Conservation (phyloP, 176 grass and related monocot genomes). For the Eragrostis nindensis region DNA sequence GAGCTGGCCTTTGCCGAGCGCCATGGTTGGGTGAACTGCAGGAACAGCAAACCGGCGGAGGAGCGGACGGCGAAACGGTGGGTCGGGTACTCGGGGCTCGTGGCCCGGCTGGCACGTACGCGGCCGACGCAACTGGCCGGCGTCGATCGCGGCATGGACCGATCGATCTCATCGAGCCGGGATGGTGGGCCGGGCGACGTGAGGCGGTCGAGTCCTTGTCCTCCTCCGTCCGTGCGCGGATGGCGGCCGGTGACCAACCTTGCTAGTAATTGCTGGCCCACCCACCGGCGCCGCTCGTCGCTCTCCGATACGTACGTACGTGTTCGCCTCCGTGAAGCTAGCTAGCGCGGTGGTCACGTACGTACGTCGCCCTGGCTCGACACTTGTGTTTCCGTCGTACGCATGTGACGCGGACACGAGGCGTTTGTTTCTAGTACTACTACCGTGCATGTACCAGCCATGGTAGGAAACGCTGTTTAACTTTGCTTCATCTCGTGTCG, state of each 20-base stretch:
- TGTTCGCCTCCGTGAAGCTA: neutral
- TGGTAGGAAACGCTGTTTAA: neutral
- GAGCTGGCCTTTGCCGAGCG: neutral
- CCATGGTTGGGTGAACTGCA: no score
- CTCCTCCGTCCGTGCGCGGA: neutral
- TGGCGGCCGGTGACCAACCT: neutral
- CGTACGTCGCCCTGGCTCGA: neutral
- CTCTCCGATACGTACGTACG: slow-evolving; percentile 13
- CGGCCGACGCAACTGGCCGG: neutral
- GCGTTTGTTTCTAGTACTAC: neutral
- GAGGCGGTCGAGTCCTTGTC: neutral
- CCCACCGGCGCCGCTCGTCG: neutral
- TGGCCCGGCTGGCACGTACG: neutral
- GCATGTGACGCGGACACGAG: neutral
- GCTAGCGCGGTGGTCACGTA: neutral
- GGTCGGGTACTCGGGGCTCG: neutral
- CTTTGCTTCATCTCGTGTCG: no score
- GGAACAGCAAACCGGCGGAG: neutral
- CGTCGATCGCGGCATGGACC: no score
- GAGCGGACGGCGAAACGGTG: neutral
- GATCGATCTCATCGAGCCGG: no score
- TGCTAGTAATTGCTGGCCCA: neutral
- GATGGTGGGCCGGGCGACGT: neutral
- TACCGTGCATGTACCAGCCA: neutral
- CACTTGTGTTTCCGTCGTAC: neutral